phyloP scores from a whole-genome alignment of 2,329 filamentous ascomycete genomes.

The Tolypocladium cylindrosporum region DNA sequence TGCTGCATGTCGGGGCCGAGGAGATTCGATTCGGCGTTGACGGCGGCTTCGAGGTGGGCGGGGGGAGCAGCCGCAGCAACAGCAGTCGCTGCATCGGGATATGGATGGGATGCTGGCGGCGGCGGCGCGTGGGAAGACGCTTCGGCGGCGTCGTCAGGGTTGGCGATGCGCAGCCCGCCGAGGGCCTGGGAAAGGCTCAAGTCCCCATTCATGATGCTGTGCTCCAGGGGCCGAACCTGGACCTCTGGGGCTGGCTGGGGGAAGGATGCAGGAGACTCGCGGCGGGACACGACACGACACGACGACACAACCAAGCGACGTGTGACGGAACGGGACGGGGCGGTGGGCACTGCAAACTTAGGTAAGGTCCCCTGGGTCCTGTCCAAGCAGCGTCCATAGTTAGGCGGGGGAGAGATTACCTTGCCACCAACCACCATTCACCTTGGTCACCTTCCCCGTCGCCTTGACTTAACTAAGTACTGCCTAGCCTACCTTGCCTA shows the following conservation, averaged over 20 bases:
- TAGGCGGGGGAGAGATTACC: background rate
- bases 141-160: conserved; percentile 66
- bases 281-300: background rate
- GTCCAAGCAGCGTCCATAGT: background rate
- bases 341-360: background rate
- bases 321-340: conserved; percentile 1
- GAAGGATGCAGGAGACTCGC: background rate
- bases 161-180: conserved; percentile 91
- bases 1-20: conserved; percentile 1
- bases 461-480: too few relatives aligned
- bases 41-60: conserved; percentile 5
- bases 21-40: conserved; percentile 4
- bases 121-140: background rate
- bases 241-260: conserved; percentile 11
- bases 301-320: background rate
- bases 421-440: background rate
- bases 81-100: conserved; percentile 5
- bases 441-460: background rate
- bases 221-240: conserved; percentile 12
- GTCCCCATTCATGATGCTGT: conserved; percentile 72
- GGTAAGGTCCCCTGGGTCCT: background rate
- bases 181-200: conserved; percentile 85
- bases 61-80: background rate
- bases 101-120: conserved; percentile 1
- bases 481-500: too few relatives aligned